Evolutionary conservation across 768 basidiomycete species (phyloP).

Genomic region (Termitomyces sp.): DNA sequence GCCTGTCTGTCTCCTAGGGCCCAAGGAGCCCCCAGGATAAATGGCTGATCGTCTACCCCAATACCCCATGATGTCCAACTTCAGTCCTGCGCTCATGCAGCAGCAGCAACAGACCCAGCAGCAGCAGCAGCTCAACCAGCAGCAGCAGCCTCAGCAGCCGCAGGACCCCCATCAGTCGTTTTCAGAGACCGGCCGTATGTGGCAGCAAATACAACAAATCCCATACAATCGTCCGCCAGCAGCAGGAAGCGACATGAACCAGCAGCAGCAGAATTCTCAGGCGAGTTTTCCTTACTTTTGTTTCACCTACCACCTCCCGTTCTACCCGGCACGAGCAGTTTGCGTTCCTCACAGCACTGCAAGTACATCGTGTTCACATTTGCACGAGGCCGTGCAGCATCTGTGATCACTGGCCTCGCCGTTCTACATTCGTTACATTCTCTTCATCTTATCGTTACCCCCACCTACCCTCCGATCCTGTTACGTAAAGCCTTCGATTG

Average conservation of each 20-base stretch:
- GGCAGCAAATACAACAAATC: conserved; percentile 53
- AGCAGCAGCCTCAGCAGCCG: conserved; percentile 36
- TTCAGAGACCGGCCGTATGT: conserved; percentile 50
- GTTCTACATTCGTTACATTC: background rate
- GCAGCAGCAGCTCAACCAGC: conserved; percentile 32
- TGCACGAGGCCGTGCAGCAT: conserved; percentile 9
- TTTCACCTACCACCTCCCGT: conserved; percentile 4
- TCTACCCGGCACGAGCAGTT: conserved; percentile 6
- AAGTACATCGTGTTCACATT: conserved; percentile 8
- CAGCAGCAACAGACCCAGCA: conserved; percentile 43
- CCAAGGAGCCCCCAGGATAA: conserved; percentile 29
- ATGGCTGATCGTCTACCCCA: conserved; percentile 62
- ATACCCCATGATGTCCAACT: conserved; percentile 53
- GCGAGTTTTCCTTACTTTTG: conserved; percentile 29
- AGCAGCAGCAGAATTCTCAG: conserved; percentile 40
- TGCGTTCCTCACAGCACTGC: conserved; percentile 6
- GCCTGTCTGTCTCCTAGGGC: conserved; percentile 21
- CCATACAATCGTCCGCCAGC: conserved; percentile 41
- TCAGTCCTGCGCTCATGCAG: conserved; percentile 40
- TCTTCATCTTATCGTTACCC: conserved; percentile 17
- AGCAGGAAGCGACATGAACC: conserved; percentile 37
- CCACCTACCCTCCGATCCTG: conserved; percentile 12
- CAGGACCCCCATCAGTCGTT: conserved; percentile 38
- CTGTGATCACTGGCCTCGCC: conserved; percentile 8
- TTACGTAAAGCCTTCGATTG: conserved; percentile 18